These are phyloP conservation scores for Ogataea methylovora DNA, from an alignment of 805 yeast genomes.

Conservation along the genomic window DNA sequence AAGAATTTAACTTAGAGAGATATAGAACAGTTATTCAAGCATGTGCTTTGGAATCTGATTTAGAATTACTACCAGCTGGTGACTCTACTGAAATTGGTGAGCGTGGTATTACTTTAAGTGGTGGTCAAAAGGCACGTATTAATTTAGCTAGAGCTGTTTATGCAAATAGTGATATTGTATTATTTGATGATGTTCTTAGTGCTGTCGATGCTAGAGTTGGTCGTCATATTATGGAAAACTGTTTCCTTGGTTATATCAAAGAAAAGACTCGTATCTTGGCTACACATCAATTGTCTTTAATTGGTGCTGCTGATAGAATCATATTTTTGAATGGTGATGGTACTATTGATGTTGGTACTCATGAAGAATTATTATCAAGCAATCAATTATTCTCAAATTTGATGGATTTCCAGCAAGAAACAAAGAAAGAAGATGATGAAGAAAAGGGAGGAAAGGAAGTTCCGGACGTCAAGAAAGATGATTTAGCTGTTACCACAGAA, in stretches of 20 bases:
- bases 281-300: constrained; percentile 72
- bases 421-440: constrained; percentile 22
- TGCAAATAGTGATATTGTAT: constrained; percentile 54
- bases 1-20: constrained; percentile 36
- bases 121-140: constrained; percentile 84
- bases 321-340: constrained; percentile 63
- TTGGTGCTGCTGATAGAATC: constrained; percentile 60
- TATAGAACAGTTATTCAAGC: constrained; percentile 50
- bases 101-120: constrained; percentile 75
- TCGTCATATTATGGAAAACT: constrained; percentile 64
- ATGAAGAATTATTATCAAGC: constrained; percentile 38
- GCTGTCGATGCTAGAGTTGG: constrained; percentile 89
- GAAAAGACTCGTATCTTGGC: constrained; percentile 65
- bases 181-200: constrained; percentile 73
- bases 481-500: constrained; percentile 22
- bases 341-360: constrained; percentile 49
- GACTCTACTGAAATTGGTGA: constrained; percentile 80
- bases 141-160: constrained; percentile 76
- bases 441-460: constrained; percentile 12
- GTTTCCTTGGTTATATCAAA: constrained; percentile 50
- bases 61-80: constrained; percentile 63
- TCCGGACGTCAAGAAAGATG: constrained; percentile 5
- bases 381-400: constrained; percentile 43
- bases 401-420: constrained; percentile 34
- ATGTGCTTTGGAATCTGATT: constrained; percentile 63